phyloP scores from a whole-genome alignment of 768 basidiomycete species.

The Mycena leptocephala region DNA sequence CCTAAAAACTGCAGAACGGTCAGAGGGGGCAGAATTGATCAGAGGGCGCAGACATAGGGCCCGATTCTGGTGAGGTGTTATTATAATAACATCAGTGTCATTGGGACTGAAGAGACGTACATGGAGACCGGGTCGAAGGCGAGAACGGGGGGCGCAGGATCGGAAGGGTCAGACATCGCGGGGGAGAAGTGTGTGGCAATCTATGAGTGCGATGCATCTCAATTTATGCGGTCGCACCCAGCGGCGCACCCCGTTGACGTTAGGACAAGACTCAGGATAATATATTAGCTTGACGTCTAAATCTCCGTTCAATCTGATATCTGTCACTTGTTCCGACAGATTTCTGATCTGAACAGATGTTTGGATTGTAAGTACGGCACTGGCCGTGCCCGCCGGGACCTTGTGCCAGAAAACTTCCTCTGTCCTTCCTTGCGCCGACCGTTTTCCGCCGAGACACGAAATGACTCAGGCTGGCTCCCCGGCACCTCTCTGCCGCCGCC shows the following conservation, averaged over 20 bases:
- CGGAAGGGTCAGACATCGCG: conserved; percentile 12
- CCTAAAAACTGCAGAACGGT: conserved; percentile 2
- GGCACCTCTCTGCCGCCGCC: too few relatives aligned
- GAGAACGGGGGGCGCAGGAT: conserved; percentile 5
- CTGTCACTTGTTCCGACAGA: background rate
- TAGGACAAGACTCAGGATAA: too few relatives aligned
- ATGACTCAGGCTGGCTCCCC: too few relatives aligned
- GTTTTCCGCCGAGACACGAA: too few relatives aligned
- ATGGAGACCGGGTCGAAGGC: background rate
- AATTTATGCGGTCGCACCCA: background rate
- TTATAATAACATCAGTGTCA: background rate
- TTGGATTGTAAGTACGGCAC: background rate
- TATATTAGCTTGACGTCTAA: background rate
- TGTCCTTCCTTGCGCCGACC: too few relatives aligned
- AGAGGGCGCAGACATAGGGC: conserved; percentile 8
- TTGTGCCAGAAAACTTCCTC: too few relatives aligned
- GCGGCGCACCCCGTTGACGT: background rate
- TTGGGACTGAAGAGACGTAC: conserved; percentile 1
- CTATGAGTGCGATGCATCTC: background rate
- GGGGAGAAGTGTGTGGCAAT: background rate
- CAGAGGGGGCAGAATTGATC: conserved; percentile 1
- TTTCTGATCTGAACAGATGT: background rate
- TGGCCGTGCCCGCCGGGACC: background rate
- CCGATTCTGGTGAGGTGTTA: conserved; percentile 6
- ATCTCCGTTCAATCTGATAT: background rate